These are phyloP conservation scores for Nitzschia sp. DNA, from an alignment of 108 stramenopile species.

Conservation along the genomic window DNA sequence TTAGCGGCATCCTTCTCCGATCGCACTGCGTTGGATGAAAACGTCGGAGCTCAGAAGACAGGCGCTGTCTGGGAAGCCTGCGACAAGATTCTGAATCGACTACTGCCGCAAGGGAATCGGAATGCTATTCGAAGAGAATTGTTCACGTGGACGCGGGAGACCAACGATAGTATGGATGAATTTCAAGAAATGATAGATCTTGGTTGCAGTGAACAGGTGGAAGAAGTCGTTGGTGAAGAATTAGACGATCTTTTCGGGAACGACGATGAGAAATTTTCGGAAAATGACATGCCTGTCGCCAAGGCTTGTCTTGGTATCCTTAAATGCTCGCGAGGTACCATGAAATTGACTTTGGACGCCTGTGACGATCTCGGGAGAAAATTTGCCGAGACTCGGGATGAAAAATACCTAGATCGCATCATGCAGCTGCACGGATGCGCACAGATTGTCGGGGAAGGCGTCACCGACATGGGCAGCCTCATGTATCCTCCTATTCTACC, in stretches of 20 bases:
- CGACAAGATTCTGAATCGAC: constrained; percentile 44
- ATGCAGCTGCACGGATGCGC: constrained; percentile 45
- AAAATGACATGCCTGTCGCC: constrained; percentile 60
- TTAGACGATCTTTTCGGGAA: constrained; percentile 34
- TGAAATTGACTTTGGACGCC: constrained; percentile 65
- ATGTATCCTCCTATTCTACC: constrained; percentile 75
- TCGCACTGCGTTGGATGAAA: constrained; percentile 38
- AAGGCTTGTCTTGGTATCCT: constrained; percentile 61
- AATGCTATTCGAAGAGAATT: constrained; percentile 75
- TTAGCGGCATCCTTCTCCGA: constrained; percentile 55
- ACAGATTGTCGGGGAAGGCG: constrained; percentile 70
- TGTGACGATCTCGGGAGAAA: constrained; percentile 48
- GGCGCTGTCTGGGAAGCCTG: constrained; percentile 84
- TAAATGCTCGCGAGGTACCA: constrained; percentile 73
- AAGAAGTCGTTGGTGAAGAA: constrained; percentile 25
- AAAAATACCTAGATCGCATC: constrained; percentile 48
- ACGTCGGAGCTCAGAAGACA: constrained; percentile 65
- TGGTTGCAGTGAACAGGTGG: constrained; percentile 37
- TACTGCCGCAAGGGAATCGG: constrained; percentile 68
- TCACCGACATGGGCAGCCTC: constrained; percentile 72
- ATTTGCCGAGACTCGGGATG: neutral
- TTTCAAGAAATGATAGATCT: constrained; percentile 74
- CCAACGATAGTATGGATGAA: constrained; percentile 73
- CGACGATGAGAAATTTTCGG: constrained; percentile 60
- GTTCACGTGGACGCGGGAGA: constrained; percentile 76